Conservation (phyloP, 2,329 filamentous ascomycete genomes). For the Phialophora chinensis region DNA sequence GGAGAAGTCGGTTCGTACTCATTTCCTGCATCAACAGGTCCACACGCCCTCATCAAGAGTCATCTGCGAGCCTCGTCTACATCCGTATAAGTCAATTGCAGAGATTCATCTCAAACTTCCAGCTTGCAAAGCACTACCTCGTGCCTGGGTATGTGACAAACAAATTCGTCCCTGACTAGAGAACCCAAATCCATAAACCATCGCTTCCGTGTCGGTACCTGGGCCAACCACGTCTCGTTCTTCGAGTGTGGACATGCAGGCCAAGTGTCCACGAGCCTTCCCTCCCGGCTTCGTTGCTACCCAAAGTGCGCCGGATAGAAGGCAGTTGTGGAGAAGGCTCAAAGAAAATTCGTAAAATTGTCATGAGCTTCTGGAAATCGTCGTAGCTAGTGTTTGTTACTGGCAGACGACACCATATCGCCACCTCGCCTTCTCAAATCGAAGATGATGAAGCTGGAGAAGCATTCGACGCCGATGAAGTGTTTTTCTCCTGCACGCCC, state of each 20-base stretch:
- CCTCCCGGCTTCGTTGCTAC: conserved; percentile 14
- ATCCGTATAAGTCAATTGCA: conserved; percentile 21
- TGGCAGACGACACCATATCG: neutral
- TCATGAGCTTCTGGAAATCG: conserved; percentile 15
- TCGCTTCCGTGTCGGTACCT: conserved; percentile 8
- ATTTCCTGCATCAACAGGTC: conserved; percentile 9
- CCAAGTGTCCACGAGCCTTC: neutral
- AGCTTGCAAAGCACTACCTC: conserved; percentile 14
- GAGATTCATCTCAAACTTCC: conserved; percentile 22
- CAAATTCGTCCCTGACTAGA: conserved; percentile 21
- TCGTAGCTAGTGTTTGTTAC: neutral
- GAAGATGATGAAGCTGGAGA: conserved; percentile 18
- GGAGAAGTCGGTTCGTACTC: neutral
- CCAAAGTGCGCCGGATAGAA: conserved; percentile 26
- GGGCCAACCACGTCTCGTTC: conserved; percentile 10
- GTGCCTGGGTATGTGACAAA: conserved; percentile 30
- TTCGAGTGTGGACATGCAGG: conserved; percentile 3
- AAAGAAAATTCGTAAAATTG: conserved; percentile 30
- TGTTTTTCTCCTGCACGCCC: conserved; percentile 57
- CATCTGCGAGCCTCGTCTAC: conserved; percentile 2
- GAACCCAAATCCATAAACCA: conserved; percentile 22
- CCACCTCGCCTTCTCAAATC: neutral
- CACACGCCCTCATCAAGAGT: conserved; percentile 10
- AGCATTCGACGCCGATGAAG: conserved; percentile 16
- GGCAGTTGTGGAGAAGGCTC: conserved; percentile 17